Conservation (phyloP, 352 stramenopile species). For the Albugo candida region DNA sequence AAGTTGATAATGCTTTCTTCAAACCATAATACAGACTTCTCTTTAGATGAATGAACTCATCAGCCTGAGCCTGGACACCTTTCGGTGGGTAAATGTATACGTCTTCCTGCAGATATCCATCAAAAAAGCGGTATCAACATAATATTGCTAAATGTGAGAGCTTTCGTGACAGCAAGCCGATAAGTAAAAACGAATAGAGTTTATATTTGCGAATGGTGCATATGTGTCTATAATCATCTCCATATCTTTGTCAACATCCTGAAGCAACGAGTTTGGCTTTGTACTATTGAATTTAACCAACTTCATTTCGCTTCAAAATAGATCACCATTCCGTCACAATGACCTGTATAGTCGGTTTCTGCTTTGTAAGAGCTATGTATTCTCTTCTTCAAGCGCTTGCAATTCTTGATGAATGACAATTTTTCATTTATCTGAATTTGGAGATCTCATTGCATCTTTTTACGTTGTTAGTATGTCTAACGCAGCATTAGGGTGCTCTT, state of each 20-base stretch:
- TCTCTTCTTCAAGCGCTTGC: background rate
- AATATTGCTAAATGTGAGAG: conserved; percentile 8
- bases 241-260: conserved; percentile 9
- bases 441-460: conserved; percentile 3
- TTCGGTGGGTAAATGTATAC: conserved; percentile 10
- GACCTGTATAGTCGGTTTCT: background rate
- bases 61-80: background rate
- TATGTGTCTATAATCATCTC: conserved; percentile 13
- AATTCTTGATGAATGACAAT: background rate
- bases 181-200: conserved; percentile 10
- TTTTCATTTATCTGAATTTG: background rate
- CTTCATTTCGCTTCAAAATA: conserved; percentile 1
- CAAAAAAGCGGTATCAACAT: conserved; percentile 7
- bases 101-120: conserved; percentile 1
- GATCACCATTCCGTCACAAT: conserved; percentile 6
- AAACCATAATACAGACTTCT: conserved; percentile 10
- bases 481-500: background rate
- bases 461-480: background rate
- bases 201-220: conserved; percentile 10
- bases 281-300: conserved; percentile 6
- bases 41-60: background rate
- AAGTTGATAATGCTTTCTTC: conserved; percentile 11
- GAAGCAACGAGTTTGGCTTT: conserved; percentile 13
- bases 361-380: background rate
- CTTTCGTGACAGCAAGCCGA: conserved; percentile 7